Conservation (phyloP, 2,329 filamentous ascomycete genomes). For the Claviceps cyperi region DNA sequence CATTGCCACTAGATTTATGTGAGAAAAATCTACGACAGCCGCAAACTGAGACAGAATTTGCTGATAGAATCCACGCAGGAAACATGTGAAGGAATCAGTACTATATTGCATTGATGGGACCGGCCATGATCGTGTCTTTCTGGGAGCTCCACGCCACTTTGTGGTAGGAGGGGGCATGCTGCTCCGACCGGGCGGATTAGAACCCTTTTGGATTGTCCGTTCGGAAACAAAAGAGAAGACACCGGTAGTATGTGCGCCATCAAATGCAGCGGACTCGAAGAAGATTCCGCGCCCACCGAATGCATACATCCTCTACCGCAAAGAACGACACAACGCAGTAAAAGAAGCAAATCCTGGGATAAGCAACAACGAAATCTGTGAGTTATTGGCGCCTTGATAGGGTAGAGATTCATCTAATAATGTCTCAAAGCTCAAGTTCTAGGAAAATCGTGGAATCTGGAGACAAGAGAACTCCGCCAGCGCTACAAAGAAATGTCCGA, state of each 20-base stretch:
- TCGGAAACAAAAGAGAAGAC: constrained; percentile 6
- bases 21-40: background rate
- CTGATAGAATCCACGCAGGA: background rate
- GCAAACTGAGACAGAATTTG: too few relatives aligned
- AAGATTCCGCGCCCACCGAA: constrained; percentile 26
- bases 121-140: constrained; percentile 12
- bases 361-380: constrained; percentile 29
- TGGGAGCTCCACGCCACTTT: constrained; percentile 14
- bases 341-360: constrained; percentile 21
- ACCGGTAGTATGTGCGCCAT: constrained; percentile 4
- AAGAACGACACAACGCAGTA: constrained; percentile 21
- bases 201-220: constrained; percentile 12
- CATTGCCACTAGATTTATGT: constrained; percentile 14
- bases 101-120: constrained; percentile 15
- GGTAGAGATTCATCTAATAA: constrained; percentile 8
- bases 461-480: constrained; percentile 16
- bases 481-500: constrained; percentile 19
- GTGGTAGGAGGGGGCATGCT: constrained; percentile 11
- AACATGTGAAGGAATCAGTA: constrained; percentile 10
- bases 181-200: constrained; percentile 6
- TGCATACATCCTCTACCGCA: constrained; percentile 28
- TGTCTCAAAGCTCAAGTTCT: constrained; percentile 20
- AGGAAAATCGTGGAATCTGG: constrained; percentile 22
- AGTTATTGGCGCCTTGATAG: constrained; percentile 9
- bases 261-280: constrained; percentile 4